Evolutionary conservation across 2,329 filamentous ascomycete genomes (phyloP).

Genomic region (Paecilomyces fulvus): DNA sequence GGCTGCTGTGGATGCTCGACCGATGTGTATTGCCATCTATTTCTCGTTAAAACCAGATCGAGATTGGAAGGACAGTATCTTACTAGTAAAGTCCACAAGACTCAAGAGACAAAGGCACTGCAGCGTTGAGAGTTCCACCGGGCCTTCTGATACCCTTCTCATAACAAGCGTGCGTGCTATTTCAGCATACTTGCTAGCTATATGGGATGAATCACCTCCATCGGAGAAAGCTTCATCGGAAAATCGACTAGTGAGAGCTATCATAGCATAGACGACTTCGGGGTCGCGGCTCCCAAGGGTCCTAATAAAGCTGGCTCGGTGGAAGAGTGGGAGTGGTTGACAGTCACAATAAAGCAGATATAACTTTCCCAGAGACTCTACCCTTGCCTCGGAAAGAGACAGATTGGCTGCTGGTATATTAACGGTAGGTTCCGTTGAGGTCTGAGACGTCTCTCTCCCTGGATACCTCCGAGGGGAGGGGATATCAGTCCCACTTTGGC

Average conservation of each 20-base stretch:
- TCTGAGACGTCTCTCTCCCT: not conserved
- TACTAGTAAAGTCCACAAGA: conserved; percentile 35
- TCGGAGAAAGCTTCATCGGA: conserved; percentile 17
- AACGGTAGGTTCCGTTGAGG: not conserved
- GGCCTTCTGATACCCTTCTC: conserved; percentile 29
- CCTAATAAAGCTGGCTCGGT: conserved; percentile 31
- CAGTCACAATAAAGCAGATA: conserved; percentile 44
- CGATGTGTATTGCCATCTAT: conserved; percentile 30
- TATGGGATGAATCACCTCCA: conserved; percentile 12
- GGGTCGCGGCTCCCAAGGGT: conserved; percentile 31
- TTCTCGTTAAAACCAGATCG: not conserved
- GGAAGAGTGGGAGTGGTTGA: conserved; percentile 44
- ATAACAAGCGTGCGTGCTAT: conserved; percentile 29
- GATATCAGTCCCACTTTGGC: conserved; percentile 3
- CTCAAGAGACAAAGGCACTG: conserved; percentile 35
- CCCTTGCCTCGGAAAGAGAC: conserved; percentile 29
- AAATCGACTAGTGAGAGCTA: conserved; percentile 40
- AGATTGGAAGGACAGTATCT: conserved; percentile 1
- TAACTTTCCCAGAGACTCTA: conserved; percentile 30
- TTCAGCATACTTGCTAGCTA: conserved; percentile 31
- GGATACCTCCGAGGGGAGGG: conserved; percentile 4
- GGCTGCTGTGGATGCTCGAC: conserved; percentile 29
- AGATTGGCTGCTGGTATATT: conserved; percentile 9
- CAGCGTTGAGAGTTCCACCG: conserved; percentile 36
- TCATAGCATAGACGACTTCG: conserved; percentile 26